Conservation (phyloP, 805 yeast genomes). For the Komagataella populi region DNA sequence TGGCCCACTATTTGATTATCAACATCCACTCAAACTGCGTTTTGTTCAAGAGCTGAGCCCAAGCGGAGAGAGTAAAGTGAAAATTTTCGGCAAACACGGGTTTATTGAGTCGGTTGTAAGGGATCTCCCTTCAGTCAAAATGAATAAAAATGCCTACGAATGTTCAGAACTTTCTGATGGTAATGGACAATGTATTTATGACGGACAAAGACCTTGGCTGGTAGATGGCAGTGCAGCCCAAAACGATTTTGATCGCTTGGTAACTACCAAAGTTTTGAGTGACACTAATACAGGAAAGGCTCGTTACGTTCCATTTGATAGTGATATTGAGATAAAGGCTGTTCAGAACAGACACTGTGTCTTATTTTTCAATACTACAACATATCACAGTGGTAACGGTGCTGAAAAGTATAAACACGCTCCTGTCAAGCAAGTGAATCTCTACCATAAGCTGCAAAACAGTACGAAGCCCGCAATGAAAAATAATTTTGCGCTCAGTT, state of each 20-base stretch:
- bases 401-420: slow-evolving; percentile 23
- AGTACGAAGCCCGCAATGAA: slow-evolving; percentile 1
- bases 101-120: slow-evolving; percentile 29
- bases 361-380: slow-evolving; percentile 40
- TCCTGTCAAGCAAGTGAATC: slow-evolving; percentile 51
- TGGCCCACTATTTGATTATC: slow-evolving; percentile 43
- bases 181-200: slow-evolving; percentile 37
- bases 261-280: slow-evolving; percentile 35
- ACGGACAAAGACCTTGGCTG: slow-evolving; percentile 33
- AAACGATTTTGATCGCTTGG: slow-evolving; percentile 24
- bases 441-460: slow-evolving; percentile 20
- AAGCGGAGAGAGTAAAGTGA: slow-evolving; percentile 12
- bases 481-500: slow-evolving; percentile 2
- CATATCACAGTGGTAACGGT: slow-evolving; percentile 17
- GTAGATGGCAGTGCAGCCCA: slow-evolving; percentile 21
- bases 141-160: slow-evolving; percentile 6
- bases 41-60: slow-evolving; percentile 52
- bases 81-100: slow-evolving; percentile 36
- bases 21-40: slow-evolving; percentile 58
- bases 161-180: slow-evolving; percentile 31
- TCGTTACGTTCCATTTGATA: slow-evolving; percentile 47
- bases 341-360: slow-evolving; percentile 54
- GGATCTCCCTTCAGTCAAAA: slow-evolving; percentile 55
- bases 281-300: slow-evolving; percentile 31
- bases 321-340: slow-evolving; percentile 44